Base-by-base conservation (phyloP, 1,284 basidiomycete species). In the Ceratobasidium sp. region DNA sequence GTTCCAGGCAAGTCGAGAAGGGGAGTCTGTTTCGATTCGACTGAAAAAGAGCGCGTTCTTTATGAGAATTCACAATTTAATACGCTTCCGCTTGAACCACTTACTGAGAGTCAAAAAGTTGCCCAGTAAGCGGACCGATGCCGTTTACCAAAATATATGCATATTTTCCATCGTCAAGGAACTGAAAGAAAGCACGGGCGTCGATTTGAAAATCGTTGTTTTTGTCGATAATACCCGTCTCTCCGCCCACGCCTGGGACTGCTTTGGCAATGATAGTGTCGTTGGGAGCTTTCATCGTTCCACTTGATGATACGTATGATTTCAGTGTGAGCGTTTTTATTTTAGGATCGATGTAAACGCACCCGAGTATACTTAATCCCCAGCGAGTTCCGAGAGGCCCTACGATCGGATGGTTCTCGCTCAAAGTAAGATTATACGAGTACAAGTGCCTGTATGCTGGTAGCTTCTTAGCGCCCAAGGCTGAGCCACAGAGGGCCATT, bases 141-240 rank as follows among this genome's bases (percentile, higher is more conserved):
- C 54, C 54, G 21, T 7, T 18, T 4, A 8, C 28, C 54, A 35
- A 28, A n/a, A 57, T 35, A 26, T 6, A 57, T 2, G 30, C 54
- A 57, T 57, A 57, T n/a, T 57, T 57, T 35, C 21, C 21, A 35
- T 57, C 54, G 54, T 57, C 54, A 35, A 57, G 14, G 38, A 57
- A 57, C 21, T 57, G 54, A 13, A 8, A 57, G 26, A 57, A 14
- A 18, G 13, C 38, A 35, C 54, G 28, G 14, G 54, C 9, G 2
- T 35, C 11, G 38, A 57, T 35, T n/a, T 57, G 54, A 26, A 57
- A 35, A 28, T 28, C 38, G 7, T 35, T 35, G 30, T 57, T 57
- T 35, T 57, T 57, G 21, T 35, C 54, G 2, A 57, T 35, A 2
- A 57, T 6, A 8, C 54, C 54, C 4, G 30, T 57, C 28, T 57